Base-by-base conservation (phyloP, 805 yeast genomes). In the Cyberlindnera amylophila region DNA sequence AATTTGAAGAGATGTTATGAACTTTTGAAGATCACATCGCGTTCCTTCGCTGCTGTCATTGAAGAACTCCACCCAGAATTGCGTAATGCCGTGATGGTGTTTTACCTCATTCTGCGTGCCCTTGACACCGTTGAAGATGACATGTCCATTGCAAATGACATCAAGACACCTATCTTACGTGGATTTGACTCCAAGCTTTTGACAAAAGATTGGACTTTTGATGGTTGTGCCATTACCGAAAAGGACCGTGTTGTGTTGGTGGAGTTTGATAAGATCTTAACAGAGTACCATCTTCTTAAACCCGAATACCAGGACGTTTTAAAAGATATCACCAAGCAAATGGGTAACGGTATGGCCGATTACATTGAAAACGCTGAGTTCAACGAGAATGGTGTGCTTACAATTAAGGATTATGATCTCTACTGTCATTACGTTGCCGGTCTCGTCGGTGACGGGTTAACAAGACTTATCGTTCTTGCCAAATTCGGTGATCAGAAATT, bases 261-360 rank as follows among this genome's bases (percentile, higher is more conserved):
- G n/a, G 83, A 87, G 47, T 93, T 91, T 58, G 82, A 84, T 56
- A 58, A 64, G 34, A 71, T 93, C 32, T 69, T 91, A 53, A 53
- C 64, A 8, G 95, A 87, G 61, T 90, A 72, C 63, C 89, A 85
- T 61, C 69, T 71, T 46, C 72, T 93, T 57, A 79, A 80, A 57
- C 79, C 86, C 6, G 79, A 72, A 44, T 90, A 88, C 65, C 90
- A 85, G 66, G 84, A 75, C 41, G 81, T 89, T 30, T 79, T 93
- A 52, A 75, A 74, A 53, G 87, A 82, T 48, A 86, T 89, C 54
- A 81, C 96, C 36, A 53, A 69, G 44, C 73, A 82, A 62, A 93
- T 93, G 99, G 99, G 98, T 44, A 80, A 86, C 53, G 99, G 99
- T 42, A 93, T 93, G 99, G 98, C 98, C 26, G 89, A 87, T 58